Percentiles rank a stretch among this genome's conserved stretches.
phyloP scores from a whole-genome alignment of 768 basidiomycete species.

The Dictyophora rubrovolvata region DNA sequence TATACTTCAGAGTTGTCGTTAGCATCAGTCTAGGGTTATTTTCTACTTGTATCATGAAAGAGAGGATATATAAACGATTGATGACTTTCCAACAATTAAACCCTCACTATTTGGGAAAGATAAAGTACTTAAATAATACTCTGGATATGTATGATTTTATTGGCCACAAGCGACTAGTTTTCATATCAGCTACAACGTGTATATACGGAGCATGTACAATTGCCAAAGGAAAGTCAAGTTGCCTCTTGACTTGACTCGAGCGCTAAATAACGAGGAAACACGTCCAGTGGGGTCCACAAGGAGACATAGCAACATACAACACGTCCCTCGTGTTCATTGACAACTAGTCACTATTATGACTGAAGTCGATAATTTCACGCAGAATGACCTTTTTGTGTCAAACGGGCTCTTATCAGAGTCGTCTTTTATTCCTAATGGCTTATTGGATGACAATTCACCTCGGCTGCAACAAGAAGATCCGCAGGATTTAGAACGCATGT shows the following conservation, averaged over 20 bases:
- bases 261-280: neutral
- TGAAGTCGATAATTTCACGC: neutral
- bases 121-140: neutral
- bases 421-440: conserved; percentile 6
- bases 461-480: neutral
- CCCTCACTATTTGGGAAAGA: no score
- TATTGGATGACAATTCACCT: neutral
- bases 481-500: neutral
- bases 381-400: neutral
- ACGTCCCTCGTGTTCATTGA: neutral
- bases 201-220: no score
- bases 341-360: neutral
- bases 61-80: no score
- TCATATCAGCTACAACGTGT: no score
- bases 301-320: conserved; percentile 1
- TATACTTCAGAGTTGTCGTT: no score
- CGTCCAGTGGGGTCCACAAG: conserved; percentile 2
- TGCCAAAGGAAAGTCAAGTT: no score
- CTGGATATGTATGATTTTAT: neutral
- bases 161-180: neutral
- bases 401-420: neutral
- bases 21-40: no score
- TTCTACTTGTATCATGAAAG: no score
- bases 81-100: no score
- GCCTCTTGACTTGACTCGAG: no score